Base-by-base conservation (phyloP, 805 yeast species). In the Metschnikowia lunata region DNA sequence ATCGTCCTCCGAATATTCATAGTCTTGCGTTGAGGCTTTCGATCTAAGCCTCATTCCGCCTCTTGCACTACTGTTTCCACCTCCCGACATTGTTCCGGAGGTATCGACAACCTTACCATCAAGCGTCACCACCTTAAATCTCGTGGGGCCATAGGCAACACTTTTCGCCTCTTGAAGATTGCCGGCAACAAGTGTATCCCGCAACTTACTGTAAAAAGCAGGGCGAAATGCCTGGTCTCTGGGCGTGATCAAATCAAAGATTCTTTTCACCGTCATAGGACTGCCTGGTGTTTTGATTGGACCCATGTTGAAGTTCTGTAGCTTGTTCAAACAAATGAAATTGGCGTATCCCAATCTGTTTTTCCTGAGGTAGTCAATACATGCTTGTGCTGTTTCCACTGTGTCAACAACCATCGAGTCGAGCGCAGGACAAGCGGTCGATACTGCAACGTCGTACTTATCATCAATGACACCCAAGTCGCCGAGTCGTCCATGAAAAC, bases 81-180 rank as follows among this genome's bases (percentile, higher is more conserved):
- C 99, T 56, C 99, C 99, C 37, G 95, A 81, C 83, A 95, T 82
- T 1, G 97, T 87, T 63, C 99, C 99, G 2, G 96, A 85, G 12
- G 83, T 80, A 56, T 90, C 97, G 45, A 93, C 91, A 18, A 93
- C 69, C 55, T 88, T 85, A 23, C 99, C 99, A 61, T 87, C 95
- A 8, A 89, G 62, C 0, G 98, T 89, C 0, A 95, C 98, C 23
- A 91, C 98, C 55, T 95, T 77, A 75, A 79, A 86, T 55, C 98
- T 72, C 53, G 72, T 80, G 4, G 74, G 64, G 1, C 95, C 93
- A 67, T 84, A 91, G 0, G 99, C 98, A 28, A 91, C 93, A 34
- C 75, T 67, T 50, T 88, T 85, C 1, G 99, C 99, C 56, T 85
- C 88, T 29, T 74, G 75, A 49, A 89, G 70, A 57, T 86, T 79